phyloP scores from a whole-genome alignment of 2,329 filamentous ascomycete species.

The Cephalotrichum gorgonifer region DNA sequence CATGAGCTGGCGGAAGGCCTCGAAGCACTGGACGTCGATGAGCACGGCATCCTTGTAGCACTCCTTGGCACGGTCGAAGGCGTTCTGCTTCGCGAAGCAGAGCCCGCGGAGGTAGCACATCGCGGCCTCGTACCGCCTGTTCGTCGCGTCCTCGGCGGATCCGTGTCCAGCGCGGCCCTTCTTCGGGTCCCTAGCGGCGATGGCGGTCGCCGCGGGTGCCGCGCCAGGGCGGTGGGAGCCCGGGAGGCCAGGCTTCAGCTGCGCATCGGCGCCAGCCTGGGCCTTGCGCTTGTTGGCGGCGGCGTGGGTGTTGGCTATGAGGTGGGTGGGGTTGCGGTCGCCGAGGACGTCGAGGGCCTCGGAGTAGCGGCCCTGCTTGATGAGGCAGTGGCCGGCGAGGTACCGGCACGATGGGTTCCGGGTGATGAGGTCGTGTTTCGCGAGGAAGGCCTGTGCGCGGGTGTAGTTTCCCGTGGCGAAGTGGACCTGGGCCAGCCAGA shows the following conservation, averaged over 20 bases:
- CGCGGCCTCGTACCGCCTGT: conserved; percentile 81
- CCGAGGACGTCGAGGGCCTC: conserved; percentile 80
- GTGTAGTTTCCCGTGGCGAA: conserved; percentile 94
- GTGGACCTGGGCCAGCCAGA: conserved; percentile 97
- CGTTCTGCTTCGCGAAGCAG: conserved; percentile 94
- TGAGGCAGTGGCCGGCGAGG: conserved; percentile 84
- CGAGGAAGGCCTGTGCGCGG: conserved; percentile 76
- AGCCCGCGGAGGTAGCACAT: conserved; percentile 95
- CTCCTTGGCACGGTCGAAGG: conserved; percentile 92
- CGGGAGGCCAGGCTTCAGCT: conserved; percentile 1
- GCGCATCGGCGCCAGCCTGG: background rate
- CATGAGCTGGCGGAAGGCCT: conserved; percentile 96
- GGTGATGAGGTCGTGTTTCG: conserved; percentile 69
- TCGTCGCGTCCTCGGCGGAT: conserved; percentile 58
- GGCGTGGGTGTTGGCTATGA: conserved; percentile 53
- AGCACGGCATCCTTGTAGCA: conserved; percentile 96
- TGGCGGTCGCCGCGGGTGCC: conserved; percentile 18
- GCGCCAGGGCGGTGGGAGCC: conserved; percentile 2
- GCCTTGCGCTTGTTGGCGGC: conserved; percentile 57
- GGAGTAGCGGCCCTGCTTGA: conserved; percentile 84
- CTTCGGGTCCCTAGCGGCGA: conserved; percentile 21
- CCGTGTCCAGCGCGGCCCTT: conserved; percentile 19
- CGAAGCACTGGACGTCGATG: conserved; percentile 96
- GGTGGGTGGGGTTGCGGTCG: conserved; percentile 85
- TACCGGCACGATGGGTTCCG: conserved; percentile 85